Base-by-base conservation (phyloP, 2,329 filamentous ascomycete genomes). In the Alternaria panax region DNA sequence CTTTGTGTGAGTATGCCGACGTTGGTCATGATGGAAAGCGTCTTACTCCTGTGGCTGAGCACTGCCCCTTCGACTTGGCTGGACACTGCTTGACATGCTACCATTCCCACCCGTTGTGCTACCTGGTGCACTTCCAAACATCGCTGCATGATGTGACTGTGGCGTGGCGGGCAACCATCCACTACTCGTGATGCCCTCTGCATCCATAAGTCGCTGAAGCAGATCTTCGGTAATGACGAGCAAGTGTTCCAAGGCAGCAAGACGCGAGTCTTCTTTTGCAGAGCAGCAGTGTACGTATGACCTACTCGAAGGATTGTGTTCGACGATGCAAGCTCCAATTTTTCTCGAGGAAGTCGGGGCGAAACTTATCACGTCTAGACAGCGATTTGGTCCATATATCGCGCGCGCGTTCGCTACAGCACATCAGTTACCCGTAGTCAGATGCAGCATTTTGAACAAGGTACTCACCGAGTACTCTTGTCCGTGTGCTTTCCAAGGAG, bases 171-270 rank as follows among this genome's bases (percentile, higher is more conserved):
- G 73, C 20, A 78, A 59, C 75, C 74, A 78, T n/a, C 74, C 74
- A 55, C 66, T 72, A 52, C 74, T 75, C 14, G 64, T 67, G 46
- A 78, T 77, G 6, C 73, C 73, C 57, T 77, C 72, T 8, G 64
- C 54, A 25, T 75, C 74, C 41, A 78, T 64, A 24, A 78, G 63
- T 18, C 74, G 63, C 28, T 75, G 66, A 22, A 77, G 58, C 7
- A 77, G 54, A 42, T 77, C 74, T 58, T 78, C 75, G 7, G 73
- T 76, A 46, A 77, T 76, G 54, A 76, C 70, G 20, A 78, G 74
- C 16, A 77, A 54, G 40, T 77, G 75, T 46, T 78, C 74, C 27
- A 72, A 38, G 7, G 75, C 75, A 40, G 69, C 71, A 12, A 73
- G 59, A 6, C 75, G 68, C 0, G 73, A 70, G 34, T 66, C 56